Evolutionary conservation across 768 basidiomycete species (phyloP).

Genomic region (Tubosaeta sp.): DNA sequence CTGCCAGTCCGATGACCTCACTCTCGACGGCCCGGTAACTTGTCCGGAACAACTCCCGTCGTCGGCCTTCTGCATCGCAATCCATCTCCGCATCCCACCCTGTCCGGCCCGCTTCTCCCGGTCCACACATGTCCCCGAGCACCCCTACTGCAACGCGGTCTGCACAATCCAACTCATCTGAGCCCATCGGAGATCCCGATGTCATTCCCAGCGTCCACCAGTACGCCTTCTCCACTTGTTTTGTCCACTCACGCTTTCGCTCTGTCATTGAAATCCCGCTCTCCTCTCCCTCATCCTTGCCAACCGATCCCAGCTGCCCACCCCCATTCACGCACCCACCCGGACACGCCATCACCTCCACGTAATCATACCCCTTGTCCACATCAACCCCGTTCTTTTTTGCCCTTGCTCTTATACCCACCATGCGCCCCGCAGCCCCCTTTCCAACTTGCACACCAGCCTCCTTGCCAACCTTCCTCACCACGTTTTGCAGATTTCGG

Average conservation of each 20-base stretch:
- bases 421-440: conserved; percentile 56
- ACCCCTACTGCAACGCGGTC: conserved; percentile 38
- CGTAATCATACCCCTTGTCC: conserved; percentile 72
- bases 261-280: conserved; percentile 44
- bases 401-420: conserved; percentile 24
- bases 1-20: conserved; percentile 72
- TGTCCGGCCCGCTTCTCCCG: conserved; percentile 27
- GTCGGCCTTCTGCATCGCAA: conserved; percentile 38
- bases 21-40: conserved; percentile 82
- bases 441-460: conserved; percentile 66
- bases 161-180: conserved; percentile 17
- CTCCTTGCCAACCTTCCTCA: conserved; percentile 87
- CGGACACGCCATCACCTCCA: conserved; percentile 99
- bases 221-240: conserved; percentile 76
- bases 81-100: conserved; percentile 39
- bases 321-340: conserved; percentile 97
- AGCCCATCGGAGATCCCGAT: conserved; percentile 35
- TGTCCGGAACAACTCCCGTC: conserved; percentile 62
- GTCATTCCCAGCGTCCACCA: conserved; percentile 51
- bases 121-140: conserved; percentile 39
- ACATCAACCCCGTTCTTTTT: conserved; percentile 33
- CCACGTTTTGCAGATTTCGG: conserved; percentile 94
- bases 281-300: conserved; percentile 49
- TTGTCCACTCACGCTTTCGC: conserved; percentile 82
- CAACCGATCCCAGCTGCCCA: conserved; percentile 54